Evolutionary conservation across 208 protist genomes (phyloP), one percentile per base, ranked within the genome.

Genomic region (Lotmaria passim): DNA sequence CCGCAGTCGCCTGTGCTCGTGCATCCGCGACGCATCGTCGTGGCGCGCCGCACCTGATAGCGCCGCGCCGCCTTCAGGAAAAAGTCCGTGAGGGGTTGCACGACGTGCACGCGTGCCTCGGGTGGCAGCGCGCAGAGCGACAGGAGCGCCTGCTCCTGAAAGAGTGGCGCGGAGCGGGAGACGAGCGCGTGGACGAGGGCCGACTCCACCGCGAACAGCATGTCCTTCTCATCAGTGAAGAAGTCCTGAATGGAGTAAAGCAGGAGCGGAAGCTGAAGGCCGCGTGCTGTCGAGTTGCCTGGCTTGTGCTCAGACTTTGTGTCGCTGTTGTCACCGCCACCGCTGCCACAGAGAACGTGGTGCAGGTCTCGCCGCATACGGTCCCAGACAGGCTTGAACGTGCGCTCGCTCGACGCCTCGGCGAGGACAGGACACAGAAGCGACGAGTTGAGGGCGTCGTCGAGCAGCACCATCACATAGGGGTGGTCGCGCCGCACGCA

Each of bases 61-160:
- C 24, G 34, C 26, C 31, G 70, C 15, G 62, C 47, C 43, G 4
- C 59, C 12, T 64, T 41, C 33, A 76, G 46, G n/a, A 86, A 72
- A 50, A 85, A 87, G 48, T 93, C 85, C 7, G 83, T 71, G 17
- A 93, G 53, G n/a, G 85, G 80, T 30, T 75, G 61, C 28, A 77
- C 75, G 31, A 79, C 73, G 59, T 90, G 88, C 48, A 51, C 69
- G n/a, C 77, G 76, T 0, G 75, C 85, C 56, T 79, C 75, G 3
- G 67, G 46, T 0, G 88, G 88, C 38, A 93, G 64, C 7, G 79
- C 79, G 26, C 78, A 75, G 36, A 93, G 57, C 8, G 88, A 81
- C 12, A 87, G 33, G 34, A 90, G 73, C n/a, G 79, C 79, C 64
- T 86, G 82, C 64, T 93, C 85, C 62, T 82, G 73, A 30, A 89